Percentiles rank a stretch among this genome's conserved stretches.
phyloP scores from a whole-genome alignment of 495 filamentous ascomycete genomes.

The Articulospora tetracladia region DNA sequence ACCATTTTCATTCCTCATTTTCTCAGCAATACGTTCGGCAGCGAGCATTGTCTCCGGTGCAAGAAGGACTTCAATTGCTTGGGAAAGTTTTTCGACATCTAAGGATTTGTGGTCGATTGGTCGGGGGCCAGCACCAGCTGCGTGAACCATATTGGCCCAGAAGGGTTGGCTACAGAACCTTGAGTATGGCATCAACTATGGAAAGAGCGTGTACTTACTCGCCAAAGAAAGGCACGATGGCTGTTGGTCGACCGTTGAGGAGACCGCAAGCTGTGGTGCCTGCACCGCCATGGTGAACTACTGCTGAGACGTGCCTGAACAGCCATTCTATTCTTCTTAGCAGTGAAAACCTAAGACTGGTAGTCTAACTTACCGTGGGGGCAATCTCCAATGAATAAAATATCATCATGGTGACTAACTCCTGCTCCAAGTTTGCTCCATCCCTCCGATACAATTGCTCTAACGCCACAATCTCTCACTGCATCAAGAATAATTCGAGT shows the following conservation, averaged over 20 bases:
- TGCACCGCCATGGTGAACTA: constrained; percentile 64
- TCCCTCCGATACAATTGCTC: constrained; percentile 59
- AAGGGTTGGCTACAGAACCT: constrained; percentile 40
- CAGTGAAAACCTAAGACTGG: neutral
- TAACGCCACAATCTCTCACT: constrained; percentile 41
- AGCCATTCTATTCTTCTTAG: constrained; percentile 46
- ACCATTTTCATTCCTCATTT: constrained; percentile 16
- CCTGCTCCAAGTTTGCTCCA: constrained; percentile 58
- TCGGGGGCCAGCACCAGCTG: constrained; percentile 44
- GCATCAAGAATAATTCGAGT: constrained; percentile 53
- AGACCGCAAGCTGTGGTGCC: constrained; percentile 65
- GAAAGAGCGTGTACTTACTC: constrained; percentile 38
- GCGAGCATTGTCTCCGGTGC: constrained; percentile 4
- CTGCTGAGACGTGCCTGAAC: constrained; percentile 56
- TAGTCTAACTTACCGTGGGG: constrained; percentile 40
- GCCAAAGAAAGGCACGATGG: constrained; percentile 63
- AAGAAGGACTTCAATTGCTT: constrained; percentile 26
- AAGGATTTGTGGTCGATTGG: constrained; percentile 42
- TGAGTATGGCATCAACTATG: neutral
- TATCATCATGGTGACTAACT: constrained; percentile 37
- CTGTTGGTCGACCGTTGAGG: constrained; percentile 51
- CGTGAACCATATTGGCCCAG: constrained; percentile 52
- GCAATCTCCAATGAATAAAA: constrained; percentile 56
- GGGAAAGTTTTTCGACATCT: constrained; percentile 36
- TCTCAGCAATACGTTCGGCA: constrained; percentile 8